These are phyloP conservation scores for Lentinula sp. DNA, from an alignment of 768 basidiomycete species.

Conservation along the genomic window DNA sequence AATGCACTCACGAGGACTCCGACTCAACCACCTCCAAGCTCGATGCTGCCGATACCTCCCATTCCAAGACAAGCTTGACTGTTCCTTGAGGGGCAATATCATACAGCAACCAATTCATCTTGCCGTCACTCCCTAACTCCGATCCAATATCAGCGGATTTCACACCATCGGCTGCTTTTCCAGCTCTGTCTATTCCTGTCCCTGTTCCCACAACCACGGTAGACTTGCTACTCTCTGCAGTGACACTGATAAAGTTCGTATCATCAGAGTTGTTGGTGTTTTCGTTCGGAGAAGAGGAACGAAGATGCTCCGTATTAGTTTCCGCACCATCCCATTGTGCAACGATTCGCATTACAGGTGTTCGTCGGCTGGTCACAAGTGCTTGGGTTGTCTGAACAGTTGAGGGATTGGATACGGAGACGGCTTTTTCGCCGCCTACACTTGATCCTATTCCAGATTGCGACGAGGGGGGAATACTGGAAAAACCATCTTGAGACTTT, in stretches of 20 bases:
- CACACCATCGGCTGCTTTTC: neutral
- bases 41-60: constrained; percentile 27
- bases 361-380: neutral
- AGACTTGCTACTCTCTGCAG: neutral
- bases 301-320: constrained; percentile 13
- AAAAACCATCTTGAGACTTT: neutral
- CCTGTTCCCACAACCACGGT: neutral
- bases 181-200: no score
- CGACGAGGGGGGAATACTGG: neutral
- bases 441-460: no score
- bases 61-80: constrained; percentile 25
- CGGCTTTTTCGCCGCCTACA: neutral
- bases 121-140: constrained; percentile 24
- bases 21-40: constrained; percentile 15
- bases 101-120: constrained; percentile 25
- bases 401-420: neutral
- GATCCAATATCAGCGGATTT: constrained; percentile 9
- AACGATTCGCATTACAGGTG: constrained; percentile 12
- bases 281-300: neutral
- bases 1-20: neutral
- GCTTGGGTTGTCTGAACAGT: neutral
- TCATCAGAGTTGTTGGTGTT: neutral
- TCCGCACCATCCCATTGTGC: constrained; percentile 35
- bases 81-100: constrained; percentile 25
- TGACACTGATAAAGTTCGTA: neutral